Conservation (phyloP, 345 rosid genomes). For the Populus alba region DNA sequence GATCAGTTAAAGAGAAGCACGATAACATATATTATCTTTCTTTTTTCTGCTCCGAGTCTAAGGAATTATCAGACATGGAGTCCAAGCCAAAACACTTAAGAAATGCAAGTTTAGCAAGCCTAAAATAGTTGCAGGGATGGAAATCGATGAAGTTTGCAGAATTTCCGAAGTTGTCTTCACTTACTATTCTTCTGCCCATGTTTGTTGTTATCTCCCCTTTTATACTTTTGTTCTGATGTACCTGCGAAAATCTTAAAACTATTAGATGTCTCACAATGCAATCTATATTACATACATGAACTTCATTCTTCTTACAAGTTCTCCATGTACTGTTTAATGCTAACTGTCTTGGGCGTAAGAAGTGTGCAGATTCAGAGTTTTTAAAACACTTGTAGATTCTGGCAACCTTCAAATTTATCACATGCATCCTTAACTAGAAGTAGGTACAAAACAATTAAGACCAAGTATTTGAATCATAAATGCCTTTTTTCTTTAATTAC, state of each 20-base stretch:
- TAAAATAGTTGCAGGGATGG: slow-evolving; percentile 50
- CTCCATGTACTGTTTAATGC: no score
- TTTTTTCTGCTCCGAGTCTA: slow-evolving; percentile 13
- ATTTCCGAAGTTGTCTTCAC: slow-evolving; percentile 13
- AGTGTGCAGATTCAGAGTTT: no score
- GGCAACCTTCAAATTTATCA: no score
- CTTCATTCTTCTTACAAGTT: neutral
- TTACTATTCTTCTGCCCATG: slow-evolving; percentile 18
- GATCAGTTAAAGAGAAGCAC: neutral
- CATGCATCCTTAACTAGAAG: no score
- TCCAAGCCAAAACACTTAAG: slow-evolving; percentile 51
- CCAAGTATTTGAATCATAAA: neutral
- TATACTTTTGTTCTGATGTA: slow-evolving; percentile 22
- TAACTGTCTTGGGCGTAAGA: no score
- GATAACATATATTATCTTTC: slow-evolving; percentile 11
- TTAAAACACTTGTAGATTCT: no score
- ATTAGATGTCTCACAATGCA: neutral
- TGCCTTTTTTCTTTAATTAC: no score
- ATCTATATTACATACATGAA: neutral
- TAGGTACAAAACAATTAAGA: neutral
- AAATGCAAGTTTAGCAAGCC: slow-evolving; percentile 43
- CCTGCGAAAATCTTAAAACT: slow-evolving; percentile 17
- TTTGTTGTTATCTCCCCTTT: slow-evolving; percentile 31
- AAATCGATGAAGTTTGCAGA: neutral
- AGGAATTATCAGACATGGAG: slow-evolving; percentile 9